Evolutionary conservation across 2,329 filamentous ascomycete genomes (phyloP), one percentile per base, ranked within the genome.

Genomic region (Neurospora sp.): DNA sequence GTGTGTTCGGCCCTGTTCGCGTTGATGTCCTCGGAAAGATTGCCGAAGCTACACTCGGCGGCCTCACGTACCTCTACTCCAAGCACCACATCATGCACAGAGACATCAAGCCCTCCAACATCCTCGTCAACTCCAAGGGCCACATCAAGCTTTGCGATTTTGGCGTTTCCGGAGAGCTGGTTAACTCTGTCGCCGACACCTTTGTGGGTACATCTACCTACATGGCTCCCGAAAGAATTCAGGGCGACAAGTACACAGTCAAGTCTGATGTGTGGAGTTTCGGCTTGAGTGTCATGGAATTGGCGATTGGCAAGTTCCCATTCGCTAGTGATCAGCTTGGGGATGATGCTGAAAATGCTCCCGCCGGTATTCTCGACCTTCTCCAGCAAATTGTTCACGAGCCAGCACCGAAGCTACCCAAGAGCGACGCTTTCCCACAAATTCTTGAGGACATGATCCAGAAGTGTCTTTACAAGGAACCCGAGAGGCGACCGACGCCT

Each of bases 181-280:
- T 98, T 79, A 98, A 98, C 82, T 98, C 96, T 4, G 93, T 99
- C 74, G 96, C 96, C 68, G 95, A 98, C 78, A 99, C 96, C 0
- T 99, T 99, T 77, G 96, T 99, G 42, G 96, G 96, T 68, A 99
- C 96, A 1, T 97, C 96, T 43, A 99, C 96, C 70, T 99, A 99
- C 84, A 99, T 99, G 96, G 96, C 96, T 0, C 96, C 96, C 0
- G 96, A 99, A 83, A 89, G 96, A 80, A 99, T 99, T 75, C 94
- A 98, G 79, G 96, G 96, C 73, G 93, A 96, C 73, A 93, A 93
- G 76, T 99, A 99, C 81, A 97, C 95, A 0, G 95, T 99, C 77
- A 97, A 97, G 81, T 97, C 94, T 13, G 96, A 99, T 79, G 96
- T 99, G 4, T 99, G 96, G 96, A 97, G 94, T 86, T 96, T 97